Evolutionary conservation across 2,329 filamentous ascomycete genomes (phyloP), one percentile per base, ranked within the genome.

Genomic region (Dactylonectria macrodidyma): DNA sequence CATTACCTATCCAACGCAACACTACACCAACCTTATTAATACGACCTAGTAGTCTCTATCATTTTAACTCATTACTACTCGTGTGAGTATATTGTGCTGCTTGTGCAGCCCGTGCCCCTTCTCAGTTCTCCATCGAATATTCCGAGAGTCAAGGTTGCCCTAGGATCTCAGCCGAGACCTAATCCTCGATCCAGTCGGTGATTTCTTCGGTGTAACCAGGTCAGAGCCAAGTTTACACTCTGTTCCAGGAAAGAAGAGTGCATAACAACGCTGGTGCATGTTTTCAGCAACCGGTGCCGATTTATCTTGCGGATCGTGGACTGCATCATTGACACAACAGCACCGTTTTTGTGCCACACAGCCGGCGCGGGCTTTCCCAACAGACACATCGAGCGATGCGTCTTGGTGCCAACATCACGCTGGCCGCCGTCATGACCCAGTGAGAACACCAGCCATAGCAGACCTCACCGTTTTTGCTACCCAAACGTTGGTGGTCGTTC

Each of bases 381-480:
- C n/a, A 30, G 36, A 24, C 38, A 22, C 48, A 50, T 34, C 22
- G 36, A 30, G 16, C 10, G n/a, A 10, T 33, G 30, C 36, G 34
- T 54, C 22, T 24, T 30, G 12, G 26, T 38, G 16, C 19, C 12
- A 33, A 14, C 11, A 34, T 61, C 41, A 55, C 24, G 24, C 16
- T 14, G 5, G 34, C 36, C 41, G 26, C 36, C 19, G 12, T 73
- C 63, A 77, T 62, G 71, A 62, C 9, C 66, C 63, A 5, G 72
- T 71, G 3, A 75, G 26, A 1, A 75, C 72, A 5, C 72, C 70
- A 10, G 72, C 67, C 73, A 80, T 78, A 34, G 78, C 78, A 5
- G 75, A 60, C 5, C 76, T 75, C 33, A 80, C 76, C 9, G 79
- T 80, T 46, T 71, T 75, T 38, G 76, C 74, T 60, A 81, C 78